Percentiles rank a stretch among this genome's conserved stretches.
Conservation (phyloP, 805 yeast species). For the Hermanozyma aechmeae region DNA sequence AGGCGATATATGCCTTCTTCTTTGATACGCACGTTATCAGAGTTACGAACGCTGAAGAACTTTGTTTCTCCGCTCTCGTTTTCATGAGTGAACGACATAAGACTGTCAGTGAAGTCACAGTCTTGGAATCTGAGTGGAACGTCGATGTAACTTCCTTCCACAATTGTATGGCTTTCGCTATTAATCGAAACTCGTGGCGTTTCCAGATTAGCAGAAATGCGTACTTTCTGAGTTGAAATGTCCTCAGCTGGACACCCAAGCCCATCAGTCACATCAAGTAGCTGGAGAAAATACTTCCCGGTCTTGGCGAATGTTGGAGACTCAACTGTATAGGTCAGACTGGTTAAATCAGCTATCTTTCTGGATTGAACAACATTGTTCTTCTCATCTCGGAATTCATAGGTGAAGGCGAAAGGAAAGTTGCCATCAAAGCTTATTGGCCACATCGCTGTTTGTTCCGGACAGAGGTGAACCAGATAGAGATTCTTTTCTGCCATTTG, state of each 20-base stretch:
- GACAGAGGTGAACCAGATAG: too few species aligned
- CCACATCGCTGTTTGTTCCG: too few species aligned
- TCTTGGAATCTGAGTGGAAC: slow-evolving; percentile 59
- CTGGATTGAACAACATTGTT: slow-evolving; percentile 16
- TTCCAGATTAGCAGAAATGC: neutral
- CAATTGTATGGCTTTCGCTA: slow-evolving; percentile 27
- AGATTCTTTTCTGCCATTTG: too few species aligned
- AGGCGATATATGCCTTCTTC: slow-evolving; percentile 37
- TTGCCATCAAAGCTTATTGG: slow-evolving; percentile 66
- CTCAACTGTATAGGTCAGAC: slow-evolving; percentile 29
- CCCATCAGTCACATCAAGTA: slow-evolving; percentile 64
- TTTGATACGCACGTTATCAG: slow-evolving; percentile 16
- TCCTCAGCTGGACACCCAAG: slow-evolving; percentile 71
- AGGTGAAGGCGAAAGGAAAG: slow-evolving; percentile 65
- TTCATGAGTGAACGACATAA: too few species aligned
- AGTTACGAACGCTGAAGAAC: too few species aligned
- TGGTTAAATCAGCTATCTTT: slow-evolving; percentile 17
- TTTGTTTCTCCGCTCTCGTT: too few species aligned
- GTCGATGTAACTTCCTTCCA: slow-evolving; percentile 50
- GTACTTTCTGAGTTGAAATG: neutral
- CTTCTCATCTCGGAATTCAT: slow-evolving; percentile 49
- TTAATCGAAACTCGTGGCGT: slow-evolving; percentile 23
- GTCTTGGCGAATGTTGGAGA: slow-evolving; percentile 55
- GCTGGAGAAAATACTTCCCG: slow-evolving; percentile 59
- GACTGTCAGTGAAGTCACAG: too few species aligned